A percentile compares a stretch with the other conserved stretches of the same genome.
These are phyloP conservation scores for Amanita rimosa DNA, from an alignment of 768 basidiomycete genomes.

Conservation along the genomic window DNA sequence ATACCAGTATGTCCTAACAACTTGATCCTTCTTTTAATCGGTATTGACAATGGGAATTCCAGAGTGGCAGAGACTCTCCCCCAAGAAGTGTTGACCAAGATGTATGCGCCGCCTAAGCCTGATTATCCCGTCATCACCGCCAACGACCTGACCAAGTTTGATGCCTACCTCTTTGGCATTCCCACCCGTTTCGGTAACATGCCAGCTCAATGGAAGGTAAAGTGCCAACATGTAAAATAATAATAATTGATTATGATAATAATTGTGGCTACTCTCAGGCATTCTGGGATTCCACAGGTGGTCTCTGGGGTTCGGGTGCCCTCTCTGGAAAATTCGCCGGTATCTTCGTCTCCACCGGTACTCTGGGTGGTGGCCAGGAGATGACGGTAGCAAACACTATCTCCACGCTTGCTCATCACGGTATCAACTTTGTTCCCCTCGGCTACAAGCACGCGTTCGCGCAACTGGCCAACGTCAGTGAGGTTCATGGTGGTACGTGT, in stretches of 20 bases:
- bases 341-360: slow-evolving; percentile 62
- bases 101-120: slow-evolving; percentile 66
- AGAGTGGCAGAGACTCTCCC: slow-evolving; percentile 77
- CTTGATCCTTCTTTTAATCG: background rate
- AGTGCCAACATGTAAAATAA: slow-evolving; percentile 9
- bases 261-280: slow-evolving; percentile 17
- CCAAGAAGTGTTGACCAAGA: slow-evolving; percentile 48
- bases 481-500: slow-evolving; percentile 48
- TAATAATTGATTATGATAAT: background rate
- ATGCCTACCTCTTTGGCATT: slow-evolving; percentile 69
- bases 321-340: slow-evolving; percentile 69
- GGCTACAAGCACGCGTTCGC: slow-evolving; percentile 45
- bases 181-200: slow-evolving; percentile 77
- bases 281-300: slow-evolving; percentile 71
- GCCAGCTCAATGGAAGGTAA: slow-evolving; percentile 73
- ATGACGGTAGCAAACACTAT: slow-evolving; percentile 38
- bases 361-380: slow-evolving; percentile 76
- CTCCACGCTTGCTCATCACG: slow-evolving; percentile 61
- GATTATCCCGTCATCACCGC: slow-evolving; percentile 59
- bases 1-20: slow-evolving; percentile 35
- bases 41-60: background rate
- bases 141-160: slow-evolving; percentile 40
- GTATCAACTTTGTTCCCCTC: slow-evolving; percentile 63
- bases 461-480: slow-evolving; percentile 26
- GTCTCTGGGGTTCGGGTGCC: slow-evolving; percentile 45